Evolutionary conservation across 106 monocot genomes (phyloP), one percentile per base, ranked within the genome.

Genomic region (Dendrobium chrysotoxum): DNA sequence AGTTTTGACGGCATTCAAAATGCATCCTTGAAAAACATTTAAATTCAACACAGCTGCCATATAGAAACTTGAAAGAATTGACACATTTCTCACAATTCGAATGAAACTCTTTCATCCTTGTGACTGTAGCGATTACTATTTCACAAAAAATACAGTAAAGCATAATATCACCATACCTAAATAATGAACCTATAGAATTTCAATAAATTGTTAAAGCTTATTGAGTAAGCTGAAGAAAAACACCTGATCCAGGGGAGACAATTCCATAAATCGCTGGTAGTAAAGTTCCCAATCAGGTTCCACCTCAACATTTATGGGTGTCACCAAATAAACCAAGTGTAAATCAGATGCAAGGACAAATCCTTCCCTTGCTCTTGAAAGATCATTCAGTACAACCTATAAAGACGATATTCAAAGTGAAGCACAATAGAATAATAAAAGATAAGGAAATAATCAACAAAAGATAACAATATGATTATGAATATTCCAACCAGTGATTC

Each of bases 251-350:
- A 99, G 86, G 15, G 84, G 16, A 67, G 92, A 79, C 20, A 99
- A 82, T 91, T 99, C 85, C 99, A 95, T 91, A 78, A 95, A 99
- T 61, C 93, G 87, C 80, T 91, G 95, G 88, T 99, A 99, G 77
- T 99, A 99, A 42, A 95, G 70, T 72, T 99, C 95, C 99, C 99
- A 99, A 80, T 99, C 95, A 61, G 99, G 99, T 83, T 95, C 93
- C 77, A 99, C 84, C 75, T 95, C 95, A 72, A 95, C 91, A 90
- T 95, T 99, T 77, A 99, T 99, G 7, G 99, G 99, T 75, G 99
- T 99, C 31, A 99, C 95, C 71, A 99, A 82, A 80, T 93, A 99
- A 75, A 99, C 95, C 79, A 99, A 78, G 85, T 99, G 99, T 82
- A 99, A 82, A 93, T 99, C 95, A 84, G 95, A 99, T 81, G 99